Evolutionary conservation across 164 flowering plant genomes (phyloP), one percentile per base, ranked within the genome.

Genomic region (Kingdonia uniflora): DNA sequence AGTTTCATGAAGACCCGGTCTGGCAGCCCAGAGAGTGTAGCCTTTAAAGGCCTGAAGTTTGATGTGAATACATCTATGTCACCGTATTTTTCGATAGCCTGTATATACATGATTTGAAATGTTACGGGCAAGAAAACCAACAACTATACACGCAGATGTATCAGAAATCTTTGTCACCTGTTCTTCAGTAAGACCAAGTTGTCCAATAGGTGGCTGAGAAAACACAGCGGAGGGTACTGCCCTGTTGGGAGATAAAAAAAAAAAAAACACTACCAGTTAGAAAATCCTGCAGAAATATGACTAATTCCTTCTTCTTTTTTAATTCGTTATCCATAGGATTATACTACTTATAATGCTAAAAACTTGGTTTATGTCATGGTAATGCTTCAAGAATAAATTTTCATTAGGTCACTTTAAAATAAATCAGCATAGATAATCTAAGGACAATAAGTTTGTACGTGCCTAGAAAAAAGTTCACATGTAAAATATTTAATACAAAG

Each of bases 121-220:
- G 5, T 54, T 17, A 52, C 51, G 42, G 22, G 22, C 5, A 16
- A 2, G 2, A 41, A 41, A 41, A 14, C 44, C 15, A 41, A 13
- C 11, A 45, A 11, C 5, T 2, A 13, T 11, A 16, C 13, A 1
- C 22, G 5, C 23, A 16, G 22, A 17, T 45, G 22, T 16, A 20
- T 19, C 19, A 41, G 11, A 41, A 41, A 41, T 41, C 17, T 21
- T 45, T 16, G 14, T 64, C 44, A 84, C 99, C 95, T 94, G 87
- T 68, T 89, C 95, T 75, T 94, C 97, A 46, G 84, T 74, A 43
- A 89, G 88, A 62, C 97, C 99, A 72, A 94, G 96, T 76, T 77
- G 83, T 42, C 92, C 96, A 69, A 82, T 81, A 35, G 96, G 97
- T 54, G 99, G 99, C 75, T 92, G 96, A 16, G 95, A 86, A 70